These are phyloP conservation scores for Podospora comata DNA, from an alignment of 495 filamentous ascomycete species.

Conservation along the genomic window DNA sequence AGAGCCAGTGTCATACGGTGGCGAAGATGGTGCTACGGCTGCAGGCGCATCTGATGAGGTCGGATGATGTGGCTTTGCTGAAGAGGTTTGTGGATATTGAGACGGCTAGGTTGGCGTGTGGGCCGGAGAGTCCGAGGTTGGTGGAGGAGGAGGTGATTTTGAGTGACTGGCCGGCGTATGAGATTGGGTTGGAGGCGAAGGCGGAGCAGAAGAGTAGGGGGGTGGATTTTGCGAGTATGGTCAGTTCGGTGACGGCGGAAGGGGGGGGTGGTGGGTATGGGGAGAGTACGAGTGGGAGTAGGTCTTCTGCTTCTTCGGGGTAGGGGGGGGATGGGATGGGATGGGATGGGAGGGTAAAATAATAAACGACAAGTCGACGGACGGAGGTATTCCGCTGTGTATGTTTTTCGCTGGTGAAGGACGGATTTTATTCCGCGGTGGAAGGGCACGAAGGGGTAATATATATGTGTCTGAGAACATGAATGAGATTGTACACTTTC, in stretches of 20 bases:
- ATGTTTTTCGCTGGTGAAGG: neutral
- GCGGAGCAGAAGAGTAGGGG: constrained; percentile 15
- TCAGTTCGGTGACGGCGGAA: constrained; percentile 2
- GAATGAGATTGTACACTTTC: too few species aligned
- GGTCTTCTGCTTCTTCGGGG: neutral
- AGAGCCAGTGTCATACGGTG: constrained; percentile 31
- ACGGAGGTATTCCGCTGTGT: neutral
- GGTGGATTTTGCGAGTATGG: constrained; percentile 20
- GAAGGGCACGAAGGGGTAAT: neutral
- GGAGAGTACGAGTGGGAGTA: neutral
- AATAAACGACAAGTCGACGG: neutral
- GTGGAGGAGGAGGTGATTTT: constrained; percentile 26
- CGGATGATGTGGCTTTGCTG: constrained; percentile 26
- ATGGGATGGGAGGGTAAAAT: neutral
- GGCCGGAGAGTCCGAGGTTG: constrained; percentile 9
- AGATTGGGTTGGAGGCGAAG: constrained; percentile 18
- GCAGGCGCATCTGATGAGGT: constrained; percentile 24
- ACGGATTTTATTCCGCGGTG: neutral
- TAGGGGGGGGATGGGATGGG: neutral
- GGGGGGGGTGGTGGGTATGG: neutral
- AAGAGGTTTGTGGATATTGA: constrained; percentile 25
- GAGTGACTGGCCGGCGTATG: constrained; percentile 29
- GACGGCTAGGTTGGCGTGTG: constrained; percentile 17
- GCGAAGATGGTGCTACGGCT: constrained; percentile 25
- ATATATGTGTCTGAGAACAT: neutral